These are phyloP conservation scores for Limonomyces culmigenus DNA, from an alignment of 1,284 basidiomycete species.

Conservation along the genomic window DNA sequence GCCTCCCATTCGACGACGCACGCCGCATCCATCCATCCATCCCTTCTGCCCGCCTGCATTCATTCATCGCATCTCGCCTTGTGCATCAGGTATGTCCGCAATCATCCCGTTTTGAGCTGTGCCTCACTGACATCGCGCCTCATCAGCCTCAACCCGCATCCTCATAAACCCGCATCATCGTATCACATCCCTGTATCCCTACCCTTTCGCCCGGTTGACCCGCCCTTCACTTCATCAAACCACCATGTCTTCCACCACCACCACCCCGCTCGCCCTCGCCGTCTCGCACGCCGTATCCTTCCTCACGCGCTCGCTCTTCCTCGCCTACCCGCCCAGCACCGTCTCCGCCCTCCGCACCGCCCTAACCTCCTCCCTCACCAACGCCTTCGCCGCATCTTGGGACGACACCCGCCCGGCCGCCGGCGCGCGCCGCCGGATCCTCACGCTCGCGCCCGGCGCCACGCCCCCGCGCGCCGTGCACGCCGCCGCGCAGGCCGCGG, in stretches of 20 bases:
- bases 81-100: too few relatives aligned
- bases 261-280: slow-evolving; percentile 40
- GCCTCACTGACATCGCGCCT: too few relatives aligned
- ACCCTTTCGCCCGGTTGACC: too few relatives aligned
- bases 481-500: slow-evolving; percentile 45
- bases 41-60: too few relatives aligned
- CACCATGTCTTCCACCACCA: slow-evolving; percentile 18
- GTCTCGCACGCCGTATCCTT: slow-evolving; percentile 56
- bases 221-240: too few relatives aligned
- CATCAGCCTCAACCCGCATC: too few relatives aligned
- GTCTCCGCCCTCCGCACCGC: slow-evolving; percentile 48
- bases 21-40: too few relatives aligned
- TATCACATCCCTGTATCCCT: too few relatives aligned
- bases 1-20: too few relatives aligned
- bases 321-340: slow-evolving; percentile 33
- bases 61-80: too few relatives aligned
- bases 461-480: slow-evolving; percentile 55
- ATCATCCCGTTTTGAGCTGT: too few relatives aligned
- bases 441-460: slow-evolving; percentile 48
- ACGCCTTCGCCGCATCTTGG: slow-evolving; percentile 52
- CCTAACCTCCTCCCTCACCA: slow-evolving; percentile 52
- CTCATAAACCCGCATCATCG: too few relatives aligned
- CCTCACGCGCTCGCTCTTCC: slow-evolving; percentile 45
- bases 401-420: slow-evolving; percentile 38
- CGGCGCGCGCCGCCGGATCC: slow-evolving; percentile 54